Evolutionary conservation across 2,329 filamentous ascomycete genomes (phyloP).

Genomic region (Hymenoscyphus infarciens): DNA sequence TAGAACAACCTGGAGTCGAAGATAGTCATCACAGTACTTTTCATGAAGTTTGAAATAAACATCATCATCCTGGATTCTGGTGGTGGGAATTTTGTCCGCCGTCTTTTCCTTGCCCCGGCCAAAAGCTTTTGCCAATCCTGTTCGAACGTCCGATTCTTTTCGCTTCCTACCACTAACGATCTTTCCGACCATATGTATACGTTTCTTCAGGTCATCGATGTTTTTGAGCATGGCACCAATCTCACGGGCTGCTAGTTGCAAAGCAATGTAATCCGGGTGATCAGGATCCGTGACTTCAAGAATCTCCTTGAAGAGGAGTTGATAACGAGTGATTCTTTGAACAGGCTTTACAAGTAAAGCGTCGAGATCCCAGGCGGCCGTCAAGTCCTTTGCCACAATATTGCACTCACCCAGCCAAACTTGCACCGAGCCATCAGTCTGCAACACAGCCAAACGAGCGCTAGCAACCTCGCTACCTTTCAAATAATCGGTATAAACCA

Average conservation of each 20-base stretch:
- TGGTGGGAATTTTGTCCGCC: slow-evolving; percentile 62
- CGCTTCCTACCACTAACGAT: slow-evolving; percentile 72
- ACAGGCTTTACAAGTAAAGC: slow-evolving; percentile 97
- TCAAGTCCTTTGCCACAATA: slow-evolving; percentile 86
- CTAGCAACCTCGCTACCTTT: slow-evolving; percentile 61
- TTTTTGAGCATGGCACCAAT: slow-evolving; percentile 69
- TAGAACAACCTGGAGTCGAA: slow-evolving; percentile 80
- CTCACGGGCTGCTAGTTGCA: slow-evolving; percentile 51
- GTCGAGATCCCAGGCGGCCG: slow-evolving; percentile 89
- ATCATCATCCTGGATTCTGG: slow-evolving; percentile 59
- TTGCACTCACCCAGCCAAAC: slow-evolving; percentile 95
- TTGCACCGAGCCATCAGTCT: slow-evolving; percentile 60
- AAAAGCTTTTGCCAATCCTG: slow-evolving; percentile 84
- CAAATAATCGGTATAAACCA: slow-evolving; percentile 58
- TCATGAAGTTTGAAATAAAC: slow-evolving; percentile 79
- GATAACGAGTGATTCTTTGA: slow-evolving; percentile 91
- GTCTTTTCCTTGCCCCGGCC: slow-evolving; percentile 64
- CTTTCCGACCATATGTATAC: slow-evolving; percentile 86
- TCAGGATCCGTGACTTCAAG: slow-evolving; percentile 74
- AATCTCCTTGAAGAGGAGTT: slow-evolving; percentile 76
- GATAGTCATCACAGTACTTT: slow-evolving; percentile 86
- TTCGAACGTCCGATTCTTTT: slow-evolving; percentile 82
- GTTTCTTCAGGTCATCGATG: slow-evolving; percentile 95
- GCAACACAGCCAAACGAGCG: slow-evolving; percentile 58
- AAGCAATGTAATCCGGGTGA: slow-evolving; percentile 73